These are phyloP conservation scores for Cryptosporidium bovis DNA, from an alignment of 169 alveolate genomes.

Conservation along the genomic window DNA sequence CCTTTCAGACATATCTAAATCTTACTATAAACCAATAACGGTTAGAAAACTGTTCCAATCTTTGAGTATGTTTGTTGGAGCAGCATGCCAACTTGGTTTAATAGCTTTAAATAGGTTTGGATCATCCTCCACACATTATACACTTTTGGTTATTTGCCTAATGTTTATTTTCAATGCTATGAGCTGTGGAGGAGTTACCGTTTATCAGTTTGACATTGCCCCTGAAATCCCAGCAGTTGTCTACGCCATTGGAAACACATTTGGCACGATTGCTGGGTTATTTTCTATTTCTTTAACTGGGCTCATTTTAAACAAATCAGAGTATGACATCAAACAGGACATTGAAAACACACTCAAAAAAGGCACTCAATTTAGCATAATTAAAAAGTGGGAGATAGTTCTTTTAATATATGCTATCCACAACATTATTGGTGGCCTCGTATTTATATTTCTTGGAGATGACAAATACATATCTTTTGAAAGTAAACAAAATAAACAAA, in stretches of 20 bases:
- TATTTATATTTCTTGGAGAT: conserved; percentile 32
- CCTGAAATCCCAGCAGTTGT: conserved; percentile 64
- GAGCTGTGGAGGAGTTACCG: conserved; percentile 75
- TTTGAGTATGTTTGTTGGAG: conserved; percentile 56
- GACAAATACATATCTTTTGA: conserved; percentile 24
- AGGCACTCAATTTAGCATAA: background rate
- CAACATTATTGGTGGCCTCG: conserved; percentile 56
- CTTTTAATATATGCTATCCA: conserved; percentile 47
- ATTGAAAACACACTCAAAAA: background rate
- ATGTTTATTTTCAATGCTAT: conserved; percentile 65
- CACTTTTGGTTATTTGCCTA: conserved; percentile 40
- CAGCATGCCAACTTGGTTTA: conserved; percentile 24
- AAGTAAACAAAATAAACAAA: no score
- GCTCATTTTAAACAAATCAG: conserved; percentile 35
- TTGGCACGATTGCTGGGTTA: conserved; percentile 65
- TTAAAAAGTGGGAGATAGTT: conserved; percentile 57
- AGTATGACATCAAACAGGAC: conserved; percentile 13
- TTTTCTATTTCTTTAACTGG: conserved; percentile 72
- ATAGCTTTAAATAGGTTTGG: conserved; percentile 18
- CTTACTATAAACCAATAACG: background rate
- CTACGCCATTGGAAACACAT: conserved; percentile 66
- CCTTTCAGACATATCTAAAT: conserved; percentile 31
- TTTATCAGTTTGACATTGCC: conserved; percentile 69
- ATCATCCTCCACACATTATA: conserved; percentile 9
- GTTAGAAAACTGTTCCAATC: conserved; percentile 62